Conservation (phyloP, 1,139 yeast genomes). For the Hemisphaericaspora subhashii region DNA sequence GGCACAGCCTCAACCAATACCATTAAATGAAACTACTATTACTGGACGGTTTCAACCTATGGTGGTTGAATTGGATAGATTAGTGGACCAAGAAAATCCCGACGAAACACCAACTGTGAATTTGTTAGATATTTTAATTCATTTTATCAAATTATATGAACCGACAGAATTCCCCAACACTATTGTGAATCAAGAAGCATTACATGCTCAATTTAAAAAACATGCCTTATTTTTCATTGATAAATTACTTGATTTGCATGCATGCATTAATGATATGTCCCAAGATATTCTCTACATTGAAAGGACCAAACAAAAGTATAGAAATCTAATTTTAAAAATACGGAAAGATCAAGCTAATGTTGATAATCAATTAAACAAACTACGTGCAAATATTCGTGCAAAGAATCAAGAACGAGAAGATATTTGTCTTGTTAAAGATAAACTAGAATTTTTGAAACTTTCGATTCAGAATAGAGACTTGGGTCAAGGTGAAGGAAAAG, state of each 20-base stretch:
- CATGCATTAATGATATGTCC: conserved; percentile 42
- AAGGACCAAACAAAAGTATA: conserved; percentile 37
- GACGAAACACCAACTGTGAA: conserved; percentile 4
- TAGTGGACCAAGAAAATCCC: conserved; percentile 4
- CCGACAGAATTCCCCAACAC: conserved; percentile 19
- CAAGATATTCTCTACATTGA: conserved; percentile 38
- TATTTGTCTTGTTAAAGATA: conserved; percentile 19
- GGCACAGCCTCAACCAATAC: neutral
- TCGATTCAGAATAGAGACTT: conserved; percentile 4
- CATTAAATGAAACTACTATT: neutral
- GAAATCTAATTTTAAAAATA: conserved; percentile 40
- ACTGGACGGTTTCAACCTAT: conserved; percentile 1
- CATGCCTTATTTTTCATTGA: conserved; percentile 32
- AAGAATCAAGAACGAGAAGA: conserved; percentile 25
- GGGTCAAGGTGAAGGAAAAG: conserved; percentile 8
- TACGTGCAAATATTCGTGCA: conserved; percentile 32
- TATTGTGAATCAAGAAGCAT: conserved; percentile 20
- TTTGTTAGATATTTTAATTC: conserved; percentile 36
- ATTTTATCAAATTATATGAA: conserved; percentile 29
- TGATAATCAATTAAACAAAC: conserved; percentile 38
- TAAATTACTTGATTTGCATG: conserved; percentile 36
- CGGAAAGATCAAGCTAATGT: conserved; percentile 39
- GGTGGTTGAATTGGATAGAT: conserved; percentile 8
- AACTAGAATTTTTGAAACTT: conserved; percentile 6
- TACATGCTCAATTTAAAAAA: conserved; percentile 33